Evolutionary conservation across 805 yeast genomes (phyloP).

Genomic region (Scheffersomyces coipomensis): DNA sequence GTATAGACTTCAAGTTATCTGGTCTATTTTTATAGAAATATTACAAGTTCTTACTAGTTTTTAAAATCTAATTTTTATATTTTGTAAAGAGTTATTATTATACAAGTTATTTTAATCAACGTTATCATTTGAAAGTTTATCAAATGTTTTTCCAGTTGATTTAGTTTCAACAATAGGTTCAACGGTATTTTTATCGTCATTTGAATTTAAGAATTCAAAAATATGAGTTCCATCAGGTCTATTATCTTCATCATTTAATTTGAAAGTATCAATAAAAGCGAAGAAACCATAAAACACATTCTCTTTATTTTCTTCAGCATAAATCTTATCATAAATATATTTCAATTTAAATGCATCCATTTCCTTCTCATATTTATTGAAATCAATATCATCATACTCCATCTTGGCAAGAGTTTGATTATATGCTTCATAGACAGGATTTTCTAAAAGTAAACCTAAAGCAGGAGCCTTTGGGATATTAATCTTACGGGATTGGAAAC

Average conservation of each 20-base stretch:
- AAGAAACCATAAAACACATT: slow-evolving; percentile 89
- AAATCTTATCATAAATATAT: slow-evolving; percentile 88
- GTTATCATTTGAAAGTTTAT: slow-evolving; percentile 11
- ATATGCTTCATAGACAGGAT: slow-evolving; percentile 87
- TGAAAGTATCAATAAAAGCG: slow-evolving; percentile 81
- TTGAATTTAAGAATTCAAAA: slow-evolving; percentile 54
- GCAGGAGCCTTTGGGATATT: slow-evolving; percentile 98
- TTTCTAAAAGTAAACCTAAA: slow-evolving; percentile 82
- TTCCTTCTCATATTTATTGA: slow-evolving; percentile 59
- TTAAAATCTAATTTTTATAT: no score
- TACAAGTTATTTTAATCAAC: no score
- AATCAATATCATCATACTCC: slow-evolving; percentile 76
- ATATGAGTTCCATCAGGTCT: slow-evolving; percentile 54
- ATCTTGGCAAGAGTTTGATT: slow-evolving; percentile 67
- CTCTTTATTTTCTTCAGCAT: slow-evolving; percentile 84
- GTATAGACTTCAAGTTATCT: no score
- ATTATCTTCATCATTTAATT: slow-evolving; percentile 33
- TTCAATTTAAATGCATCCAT: slow-evolving; percentile 87
- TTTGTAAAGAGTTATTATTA: slow-evolving; percentile 4
- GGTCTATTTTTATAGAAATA: no score
- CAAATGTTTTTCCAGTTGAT: slow-evolving; percentile 3
- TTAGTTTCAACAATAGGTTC: slow-evolving; percentile 8
- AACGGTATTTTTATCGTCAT: slow-evolving; percentile 13
- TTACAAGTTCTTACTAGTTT: no score
- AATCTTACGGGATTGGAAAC: slow-evolving; percentile 71